Conservation (phyloP, 768 basidiomycete species). For the Podaxis sp. region DNA sequence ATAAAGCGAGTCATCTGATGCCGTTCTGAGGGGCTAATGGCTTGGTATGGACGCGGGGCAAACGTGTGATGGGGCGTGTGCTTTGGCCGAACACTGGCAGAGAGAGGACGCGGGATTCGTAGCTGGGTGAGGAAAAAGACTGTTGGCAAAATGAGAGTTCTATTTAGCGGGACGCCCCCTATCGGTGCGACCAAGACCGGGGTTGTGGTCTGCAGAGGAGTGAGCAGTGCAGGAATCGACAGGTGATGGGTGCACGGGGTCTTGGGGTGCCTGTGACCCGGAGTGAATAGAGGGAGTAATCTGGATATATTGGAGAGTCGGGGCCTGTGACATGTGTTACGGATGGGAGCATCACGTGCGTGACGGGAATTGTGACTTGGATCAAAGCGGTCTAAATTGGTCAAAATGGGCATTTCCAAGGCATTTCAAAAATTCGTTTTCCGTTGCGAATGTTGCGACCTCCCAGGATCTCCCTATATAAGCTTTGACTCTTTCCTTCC, state of each 20-base stretch:
- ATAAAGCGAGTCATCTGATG: conserved; percentile 21
- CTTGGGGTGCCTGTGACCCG: conserved; percentile 10
- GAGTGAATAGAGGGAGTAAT: conserved; percentile 12
- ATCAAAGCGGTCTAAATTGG: conserved; percentile 3
- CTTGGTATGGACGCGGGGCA: conserved; percentile 10
- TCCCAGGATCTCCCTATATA: conserved; percentile 37
- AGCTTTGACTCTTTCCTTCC: conserved; percentile 22
- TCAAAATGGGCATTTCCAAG: conserved; percentile 19
- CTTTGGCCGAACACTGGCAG: background rate
- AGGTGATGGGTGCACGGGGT: conserved; percentile 13
- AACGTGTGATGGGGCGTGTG: conserved; percentile 31
- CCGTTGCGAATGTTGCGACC: conserved; percentile 39
- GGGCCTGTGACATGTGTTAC: background rate
- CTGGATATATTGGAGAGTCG: conserved; percentile 5
- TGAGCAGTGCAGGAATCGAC: background rate
- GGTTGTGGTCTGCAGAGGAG: conserved; percentile 7
- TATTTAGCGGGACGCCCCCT: background rate
- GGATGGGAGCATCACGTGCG: background rate
- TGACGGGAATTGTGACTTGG: conserved; percentile 1
- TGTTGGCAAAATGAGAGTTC: background rate
- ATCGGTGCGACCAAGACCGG: conserved; percentile 14
- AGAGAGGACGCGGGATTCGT: background rate
- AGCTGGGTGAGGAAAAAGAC: no score
- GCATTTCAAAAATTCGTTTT: conserved; percentile 32
- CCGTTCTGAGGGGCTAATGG: background rate